Evolutionary conservation across 805 yeast genomes (phyloP).

Genomic region (Starmerella floricola): DNA sequence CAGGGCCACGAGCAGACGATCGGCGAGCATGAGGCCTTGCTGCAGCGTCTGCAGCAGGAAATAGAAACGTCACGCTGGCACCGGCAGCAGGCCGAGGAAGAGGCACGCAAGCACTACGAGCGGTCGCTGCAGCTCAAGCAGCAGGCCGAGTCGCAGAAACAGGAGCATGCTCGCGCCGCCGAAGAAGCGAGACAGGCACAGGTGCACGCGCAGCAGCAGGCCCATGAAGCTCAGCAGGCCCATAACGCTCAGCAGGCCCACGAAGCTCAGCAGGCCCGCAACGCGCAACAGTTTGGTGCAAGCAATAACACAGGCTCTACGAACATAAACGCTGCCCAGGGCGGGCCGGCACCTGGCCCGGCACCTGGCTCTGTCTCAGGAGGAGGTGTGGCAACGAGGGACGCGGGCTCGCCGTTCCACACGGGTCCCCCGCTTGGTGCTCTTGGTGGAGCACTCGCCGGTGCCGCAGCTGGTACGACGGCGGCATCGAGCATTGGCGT

Average conservation of each 20-base stretch:
- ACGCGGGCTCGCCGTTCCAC: too few species aligned
- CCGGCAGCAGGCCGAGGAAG: conserved; percentile 15
- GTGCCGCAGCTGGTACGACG: neutral
- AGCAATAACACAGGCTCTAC: too few species aligned
- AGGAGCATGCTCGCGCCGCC: conserved; percentile 10
- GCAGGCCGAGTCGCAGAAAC: conserved; percentile 4
- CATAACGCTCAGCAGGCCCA: conserved; percentile 1
- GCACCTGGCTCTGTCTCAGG: too few species aligned
- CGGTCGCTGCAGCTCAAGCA: conserved; percentile 11
- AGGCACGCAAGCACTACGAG: conserved; percentile 14
- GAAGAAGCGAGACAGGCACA: conserved; percentile 9
- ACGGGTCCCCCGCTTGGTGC: neutral
- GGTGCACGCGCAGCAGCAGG: conserved; percentile 5
- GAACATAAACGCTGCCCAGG: too few species aligned
- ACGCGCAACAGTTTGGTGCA: too few species aligned
- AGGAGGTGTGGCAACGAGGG: too few species aligned
- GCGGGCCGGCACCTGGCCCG: too few species aligned
- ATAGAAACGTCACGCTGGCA: conserved; percentile 9
- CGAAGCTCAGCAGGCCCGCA: too few species aligned
- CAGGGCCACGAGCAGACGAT: conserved; percentile 12
- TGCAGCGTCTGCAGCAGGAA: conserved; percentile 4
- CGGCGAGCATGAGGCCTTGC: conserved; percentile 7
- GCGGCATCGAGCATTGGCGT: neutral
- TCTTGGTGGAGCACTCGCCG: neutral
- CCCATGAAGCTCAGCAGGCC: conserved; percentile 11